Percentiles rank a stretch among this genome's conserved stretches.
phyloP scores from a whole-genome alignment of 208 protist species.

The Trypanosoma mega region DNA sequence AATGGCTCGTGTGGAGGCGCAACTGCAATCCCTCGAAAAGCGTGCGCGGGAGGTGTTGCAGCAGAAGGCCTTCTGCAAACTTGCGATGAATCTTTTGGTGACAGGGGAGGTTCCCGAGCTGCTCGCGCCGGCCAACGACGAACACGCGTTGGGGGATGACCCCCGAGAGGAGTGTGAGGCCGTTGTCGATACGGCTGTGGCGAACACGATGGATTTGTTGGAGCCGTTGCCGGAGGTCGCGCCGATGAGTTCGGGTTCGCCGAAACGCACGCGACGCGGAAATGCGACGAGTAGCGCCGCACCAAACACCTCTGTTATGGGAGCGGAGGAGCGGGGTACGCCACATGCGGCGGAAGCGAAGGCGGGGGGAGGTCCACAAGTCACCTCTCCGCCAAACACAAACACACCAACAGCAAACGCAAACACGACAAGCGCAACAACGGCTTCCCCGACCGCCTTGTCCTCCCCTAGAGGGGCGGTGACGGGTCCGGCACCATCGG shows the following conservation, averaged over 20 bases:
- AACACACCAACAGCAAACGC: no score
- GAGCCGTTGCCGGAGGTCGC: conserved; percentile 17
- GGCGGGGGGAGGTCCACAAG: no score
- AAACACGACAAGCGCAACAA: no score
- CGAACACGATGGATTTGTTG: conserved; percentile 4
- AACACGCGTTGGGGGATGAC: conserved; percentile 9
- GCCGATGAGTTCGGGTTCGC: conserved; percentile 31
- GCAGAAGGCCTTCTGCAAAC: conserved; percentile 74
- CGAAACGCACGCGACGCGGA: conserved; percentile 32
- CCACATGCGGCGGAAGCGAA: no score
- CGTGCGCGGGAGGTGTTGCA: conserved; percentile 55
- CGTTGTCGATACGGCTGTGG: conserved; percentile 31
- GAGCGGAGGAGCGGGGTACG: no score
- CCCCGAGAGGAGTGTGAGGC: conserved; percentile 19
- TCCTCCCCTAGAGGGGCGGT: no score
- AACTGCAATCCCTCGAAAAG: conserved; percentile 60
- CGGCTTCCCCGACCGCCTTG: no score
- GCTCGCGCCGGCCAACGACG: conserved; percentile 28
- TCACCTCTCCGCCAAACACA: no score
- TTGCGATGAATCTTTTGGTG: conserved; percentile 71
- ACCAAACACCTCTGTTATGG: conserved; percentile 5
- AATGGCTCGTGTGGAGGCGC: conserved; percentile 73
- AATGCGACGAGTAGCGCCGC: conserved; percentile 24
- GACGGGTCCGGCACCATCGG: conserved; percentile 23
- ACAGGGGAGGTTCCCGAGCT: conserved; percentile 53